Evolutionary conservation across 331 rosid species (phyloP), one percentile per base, ranked within the genome.

Genomic region (Acacia concinna): DNA sequence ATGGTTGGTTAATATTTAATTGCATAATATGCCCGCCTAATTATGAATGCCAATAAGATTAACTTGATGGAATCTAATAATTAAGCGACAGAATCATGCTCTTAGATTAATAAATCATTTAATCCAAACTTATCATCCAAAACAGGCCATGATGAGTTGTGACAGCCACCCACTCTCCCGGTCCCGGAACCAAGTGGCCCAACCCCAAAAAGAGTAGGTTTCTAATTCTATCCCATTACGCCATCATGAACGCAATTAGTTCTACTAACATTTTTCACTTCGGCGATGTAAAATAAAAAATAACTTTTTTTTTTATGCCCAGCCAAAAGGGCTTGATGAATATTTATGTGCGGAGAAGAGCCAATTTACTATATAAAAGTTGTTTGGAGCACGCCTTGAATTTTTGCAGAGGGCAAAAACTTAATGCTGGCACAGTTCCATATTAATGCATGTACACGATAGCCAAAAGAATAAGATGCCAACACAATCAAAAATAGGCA

Each of bases 371-470:
- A 46, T 69, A 69, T 15, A 62, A 30, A 69, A 35, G 37, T 62
- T 49, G 15, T 68, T 68, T 17, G 68, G 34, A 68, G 69, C 40
- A 18, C 8, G 79, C 71, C 69, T 73, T 60, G 21, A 85, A 71
- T 73, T 52, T 75, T 78, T 68, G 38, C 68, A 12, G 71, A 43
- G 31, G 82, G 57, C 46, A 37, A 63, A 18, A 32, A 41, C 80
- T 76, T 18, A 78, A 76, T 79, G 84, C 84, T 66, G 73, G 67
- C 51, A 76, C 78, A 73, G 83, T 80, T 73, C 75, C 11, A 76
- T 25, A 56, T 82, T 66, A 73, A 76, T 68, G 78, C 67, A 66
- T 47, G 59, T 44, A 68, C 63, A 49, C 68, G 69, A 73, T 76
- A 47, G 64, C 71, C 23, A 37, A 46, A 80, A 77, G 81, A 73